A percentile compares a stretch with the other conserved stretches of the same genome.
phyloP scores from a whole-genome alignment of 2,329 filamentous ascomycete genomes.

The Botrytis deweyae region DNA sequence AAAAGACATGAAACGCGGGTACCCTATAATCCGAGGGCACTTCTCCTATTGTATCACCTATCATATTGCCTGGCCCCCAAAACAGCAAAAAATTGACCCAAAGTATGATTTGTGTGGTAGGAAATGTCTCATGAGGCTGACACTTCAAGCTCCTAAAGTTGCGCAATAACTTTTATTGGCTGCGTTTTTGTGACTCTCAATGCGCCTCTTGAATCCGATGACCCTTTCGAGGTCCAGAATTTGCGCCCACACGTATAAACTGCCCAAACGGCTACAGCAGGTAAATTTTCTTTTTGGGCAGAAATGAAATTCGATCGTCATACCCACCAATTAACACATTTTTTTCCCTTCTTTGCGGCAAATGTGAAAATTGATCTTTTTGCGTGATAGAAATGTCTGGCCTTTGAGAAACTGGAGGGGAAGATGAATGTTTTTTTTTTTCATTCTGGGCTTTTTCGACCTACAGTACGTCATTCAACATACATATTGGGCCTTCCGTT shows the following conservation, averaged over 20 bases:
- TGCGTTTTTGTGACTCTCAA: constrained; percentile 13
- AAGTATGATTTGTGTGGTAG: constrained; percentile 7
- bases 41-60: constrained; percentile 6
- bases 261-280: constrained; percentile 19
- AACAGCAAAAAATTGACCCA: background rate
- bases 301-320: constrained; percentile 4
- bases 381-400: background rate
- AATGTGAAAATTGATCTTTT: background rate
- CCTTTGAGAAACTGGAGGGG: constrained; percentile 12
- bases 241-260: background rate
- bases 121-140: constrained; percentile 18
- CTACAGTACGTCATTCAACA: constrained; percentile 17
- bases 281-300: constrained; percentile 13
- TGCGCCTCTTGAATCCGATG: constrained; percentile 18
- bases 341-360: background rate
- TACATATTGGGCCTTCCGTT: constrained; percentile 21
- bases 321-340: background rate
- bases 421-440: background rate
- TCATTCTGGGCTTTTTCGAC: background rate
- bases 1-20: constrained; percentile 14
- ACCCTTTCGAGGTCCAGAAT: constrained; percentile 10
- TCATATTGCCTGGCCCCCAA: constrained; percentile 14
- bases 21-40: background rate
- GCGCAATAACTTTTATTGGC: constrained; percentile 9
- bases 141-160: constrained; percentile 15